A percentile compares a stretch with the other conserved stretches of the same genome.
Conservation (phyloP, 1,284 basidiomycete species). For the Meira miltonrushii region DNA sequence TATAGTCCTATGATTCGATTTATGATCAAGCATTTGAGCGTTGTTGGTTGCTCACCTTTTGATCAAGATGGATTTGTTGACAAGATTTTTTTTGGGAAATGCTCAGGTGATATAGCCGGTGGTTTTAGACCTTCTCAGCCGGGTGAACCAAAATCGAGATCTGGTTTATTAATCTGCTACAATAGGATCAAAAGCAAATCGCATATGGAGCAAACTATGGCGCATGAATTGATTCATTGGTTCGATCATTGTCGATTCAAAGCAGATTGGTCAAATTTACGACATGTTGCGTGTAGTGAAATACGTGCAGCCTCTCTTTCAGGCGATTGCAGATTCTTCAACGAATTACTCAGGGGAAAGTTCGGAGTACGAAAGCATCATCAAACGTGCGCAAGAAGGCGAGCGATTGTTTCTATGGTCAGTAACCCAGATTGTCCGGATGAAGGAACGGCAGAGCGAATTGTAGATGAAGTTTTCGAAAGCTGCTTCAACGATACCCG, state of each 20-base stretch:
- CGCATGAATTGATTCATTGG: slow-evolving; percentile 93
- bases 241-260: slow-evolving; percentile 92
- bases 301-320: slow-evolving; percentile 89
- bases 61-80: not conserved
- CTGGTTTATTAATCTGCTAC: slow-evolving; percentile 41
- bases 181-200: slow-evolving; percentile 62
- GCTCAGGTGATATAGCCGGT: slow-evolving; percentile 36
- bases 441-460: slow-evolving; percentile 70
- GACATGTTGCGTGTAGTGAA: slow-evolving; percentile 95
- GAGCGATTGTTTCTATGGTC: slow-evolving; percentile 75
- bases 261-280: slow-evolving; percentile 80
- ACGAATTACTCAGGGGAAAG: slow-evolving; percentile 70
- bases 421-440: slow-evolving; percentile 72
- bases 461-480: slow-evolving; percentile 93
- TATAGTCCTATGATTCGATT: slow-evolving; percentile 48
- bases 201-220: slow-evolving; percentile 86
- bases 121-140: slow-evolving; percentile 35
- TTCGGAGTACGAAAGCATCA: slow-evolving; percentile 76
- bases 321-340: slow-evolving; percentile 79
- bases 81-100: slow-evolving; percentile 34
- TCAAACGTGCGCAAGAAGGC: slow-evolving; percentile 77
- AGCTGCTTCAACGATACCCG: slow-evolving; percentile 91
- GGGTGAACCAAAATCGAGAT: slow-evolving; percentile 23
- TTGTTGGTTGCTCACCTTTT: slow-evolving; percentile 43
- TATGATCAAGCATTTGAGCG: slow-evolving; percentile 45